Evolutionary conservation across 805 yeast genomes (phyloP).

Genomic region (Clavispora asparagi): DNA sequence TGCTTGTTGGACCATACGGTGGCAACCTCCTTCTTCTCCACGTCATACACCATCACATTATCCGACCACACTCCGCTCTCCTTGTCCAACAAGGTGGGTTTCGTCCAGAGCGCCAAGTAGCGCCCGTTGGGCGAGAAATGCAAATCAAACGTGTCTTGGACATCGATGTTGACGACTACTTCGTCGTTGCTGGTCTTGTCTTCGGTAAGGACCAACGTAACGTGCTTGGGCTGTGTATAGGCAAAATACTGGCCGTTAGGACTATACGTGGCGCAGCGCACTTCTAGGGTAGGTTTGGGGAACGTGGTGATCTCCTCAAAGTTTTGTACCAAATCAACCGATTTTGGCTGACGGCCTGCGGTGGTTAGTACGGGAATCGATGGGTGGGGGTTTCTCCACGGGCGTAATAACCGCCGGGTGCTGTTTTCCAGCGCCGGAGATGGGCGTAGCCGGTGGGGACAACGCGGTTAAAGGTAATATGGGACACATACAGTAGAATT

Average conservation of each 20-base stretch:
- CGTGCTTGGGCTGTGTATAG: constrained; percentile 61
- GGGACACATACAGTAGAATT: constrained; percentile 32
- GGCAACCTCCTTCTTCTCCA: constrained; percentile 39
- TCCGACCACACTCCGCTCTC: constrained; percentile 71
- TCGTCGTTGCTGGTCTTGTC: constrained; percentile 35
- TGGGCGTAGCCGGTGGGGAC: too few species aligned
- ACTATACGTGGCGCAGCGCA: constrained; percentile 62
- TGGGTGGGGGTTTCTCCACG: not conserved
- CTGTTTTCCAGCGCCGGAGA: not conserved
- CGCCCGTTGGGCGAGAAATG: constrained; percentile 87
- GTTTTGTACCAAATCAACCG: constrained; percentile 25
- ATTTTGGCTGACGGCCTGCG: constrained; percentile 25
- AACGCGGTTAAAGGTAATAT: not conserved
- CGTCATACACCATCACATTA: constrained; percentile 74
- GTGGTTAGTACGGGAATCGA: constrained; percentile 13
- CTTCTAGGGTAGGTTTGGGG: constrained; percentile 40
- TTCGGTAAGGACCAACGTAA: constrained; percentile 54
- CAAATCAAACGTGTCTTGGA: constrained; percentile 71
- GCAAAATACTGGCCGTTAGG: constrained; percentile 67
- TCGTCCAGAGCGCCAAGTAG: constrained; percentile 83
- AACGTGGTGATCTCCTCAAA: constrained; percentile 31
- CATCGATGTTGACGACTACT: constrained; percentile 42
- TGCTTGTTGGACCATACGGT: constrained; percentile 70
- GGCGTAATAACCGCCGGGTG: not conserved
- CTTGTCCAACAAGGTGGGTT: constrained; percentile 61